Conservation (phyloP, 2,329 filamentous ascomycete genomes). For the Alternaria infectoria region DNA sequence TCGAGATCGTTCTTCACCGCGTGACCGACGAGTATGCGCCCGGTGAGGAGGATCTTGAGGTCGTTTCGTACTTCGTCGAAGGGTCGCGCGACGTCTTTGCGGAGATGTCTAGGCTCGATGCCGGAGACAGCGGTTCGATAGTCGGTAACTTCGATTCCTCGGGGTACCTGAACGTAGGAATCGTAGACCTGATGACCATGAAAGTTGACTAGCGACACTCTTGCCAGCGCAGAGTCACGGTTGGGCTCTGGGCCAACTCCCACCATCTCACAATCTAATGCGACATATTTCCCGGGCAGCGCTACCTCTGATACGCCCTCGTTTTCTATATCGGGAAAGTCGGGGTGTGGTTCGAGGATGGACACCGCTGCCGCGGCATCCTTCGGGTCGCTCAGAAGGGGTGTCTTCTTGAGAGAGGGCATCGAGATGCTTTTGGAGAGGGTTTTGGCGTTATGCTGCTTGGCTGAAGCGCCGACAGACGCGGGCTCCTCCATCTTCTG, state of each 20-base stretch:
- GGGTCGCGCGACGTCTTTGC: conserved; percentile 50
- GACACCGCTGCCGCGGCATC: conserved; percentile 63
- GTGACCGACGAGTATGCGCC: conserved; percentile 80
- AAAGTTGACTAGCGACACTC: conserved; percentile 91
- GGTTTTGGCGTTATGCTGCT: conserved; percentile 52
- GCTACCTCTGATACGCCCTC: conserved; percentile 58
- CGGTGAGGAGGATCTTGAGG: conserved; percentile 71
- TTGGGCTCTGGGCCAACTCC: conserved; percentile 72
- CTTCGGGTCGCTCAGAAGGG: conserved; percentile 59
- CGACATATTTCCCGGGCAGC: conserved; percentile 86
- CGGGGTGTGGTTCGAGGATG: conserved; percentile 52
- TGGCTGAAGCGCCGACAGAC: conserved; percentile 41
- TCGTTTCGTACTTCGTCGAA: conserved; percentile 80
- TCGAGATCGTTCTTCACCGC: conserved; percentile 79
- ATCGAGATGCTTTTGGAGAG: conserved; percentile 44
- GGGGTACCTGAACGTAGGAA: conserved; percentile 76
- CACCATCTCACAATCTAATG: conserved; percentile 98
- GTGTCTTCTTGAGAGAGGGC: conserved; percentile 47
- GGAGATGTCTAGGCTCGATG: conserved; percentile 76
- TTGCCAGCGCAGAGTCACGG: conserved; percentile 77
- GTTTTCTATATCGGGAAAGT: conserved; percentile 51
- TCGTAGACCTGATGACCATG: conserved; percentile 93
- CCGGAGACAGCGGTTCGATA: conserved; percentile 90
- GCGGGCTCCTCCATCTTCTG: conserved; percentile 49
- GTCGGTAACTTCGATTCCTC: conserved; percentile 78